Conservation (phyloP, 768 basidiomycete genomes). For the Gautieria morchelliformis region DNA sequence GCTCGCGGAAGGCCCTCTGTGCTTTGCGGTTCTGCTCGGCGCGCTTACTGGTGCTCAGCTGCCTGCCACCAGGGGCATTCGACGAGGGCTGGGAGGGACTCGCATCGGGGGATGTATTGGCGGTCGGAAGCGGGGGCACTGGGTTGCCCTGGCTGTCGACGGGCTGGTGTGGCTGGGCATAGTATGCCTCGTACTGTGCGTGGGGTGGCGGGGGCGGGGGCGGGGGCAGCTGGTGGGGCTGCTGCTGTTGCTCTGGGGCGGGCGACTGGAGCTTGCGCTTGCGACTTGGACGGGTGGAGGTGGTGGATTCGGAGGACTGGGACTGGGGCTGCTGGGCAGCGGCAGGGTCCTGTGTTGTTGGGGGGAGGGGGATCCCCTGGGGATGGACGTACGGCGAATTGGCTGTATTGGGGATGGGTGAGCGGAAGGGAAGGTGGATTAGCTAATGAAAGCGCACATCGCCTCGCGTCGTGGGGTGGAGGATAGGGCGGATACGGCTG, state of each 20-base stretch:
- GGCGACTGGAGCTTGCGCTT: constrained; percentile 65
- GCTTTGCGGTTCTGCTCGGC: constrained; percentile 95
- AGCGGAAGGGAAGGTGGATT: background rate
- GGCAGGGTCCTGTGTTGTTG: constrained; percentile 7
- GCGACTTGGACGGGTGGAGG: constrained; percentile 34
- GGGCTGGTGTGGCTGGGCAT: constrained; percentile 46
- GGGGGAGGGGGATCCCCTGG: constrained; percentile 10
- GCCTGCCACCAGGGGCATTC: constrained; percentile 29
- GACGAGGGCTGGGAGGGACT: background rate
- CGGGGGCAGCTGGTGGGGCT: constrained; percentile 21
- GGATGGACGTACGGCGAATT: constrained; percentile 8
- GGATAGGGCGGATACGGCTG: constrained; percentile 5
- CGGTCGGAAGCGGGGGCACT: constrained; percentile 19
- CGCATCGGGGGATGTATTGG: constrained; percentile 25
- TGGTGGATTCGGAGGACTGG: constrained; percentile 30
- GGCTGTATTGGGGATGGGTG: background rate
- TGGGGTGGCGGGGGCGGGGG: constrained; percentile 26
- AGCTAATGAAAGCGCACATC: constrained; percentile 8
- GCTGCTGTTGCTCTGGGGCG: constrained; percentile 15
- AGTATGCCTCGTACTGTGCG: constrained; percentile 33
- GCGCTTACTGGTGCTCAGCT: constrained; percentile 72
- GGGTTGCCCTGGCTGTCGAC: constrained; percentile 25
- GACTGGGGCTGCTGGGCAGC: constrained; percentile 10
- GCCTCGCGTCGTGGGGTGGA: constrained; percentile 5
- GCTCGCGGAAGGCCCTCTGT: constrained; percentile 83